phyloP scores from a whole-genome alignment of 2,329 filamentous ascomycete genomes.

The Colletotrichum sp. region DNA sequence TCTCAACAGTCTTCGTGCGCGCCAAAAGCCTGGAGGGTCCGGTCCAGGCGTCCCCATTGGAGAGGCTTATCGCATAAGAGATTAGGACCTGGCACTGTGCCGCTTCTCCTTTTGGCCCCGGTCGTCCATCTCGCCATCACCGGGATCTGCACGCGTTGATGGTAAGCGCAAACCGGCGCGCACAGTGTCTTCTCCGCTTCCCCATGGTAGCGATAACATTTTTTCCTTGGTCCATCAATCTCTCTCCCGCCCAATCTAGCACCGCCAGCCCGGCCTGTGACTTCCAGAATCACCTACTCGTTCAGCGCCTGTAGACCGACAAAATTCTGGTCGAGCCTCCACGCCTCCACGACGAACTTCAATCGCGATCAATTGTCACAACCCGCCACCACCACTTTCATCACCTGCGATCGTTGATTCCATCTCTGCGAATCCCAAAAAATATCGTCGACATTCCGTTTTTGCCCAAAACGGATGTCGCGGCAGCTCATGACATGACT shows the following conservation, averaged over 20 bases:
- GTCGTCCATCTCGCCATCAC: not conserved
- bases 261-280: slow-evolving; percentile 16
- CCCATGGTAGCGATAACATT: slow-evolving; percentile 22
- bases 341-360: slow-evolving; percentile 22
- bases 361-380: slow-evolving; percentile 25
- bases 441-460: slow-evolving; percentile 54
- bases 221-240: slow-evolving; percentile 20
- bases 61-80: slow-evolving; percentile 18
- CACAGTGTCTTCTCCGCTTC: not conserved
- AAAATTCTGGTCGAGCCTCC: slow-evolving; percentile 23
- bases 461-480: slow-evolving; percentile 73
- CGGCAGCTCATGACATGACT: slow-evolving; percentile 72
- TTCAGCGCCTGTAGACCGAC: slow-evolving; percentile 19
- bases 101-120: slow-evolving; percentile 3
- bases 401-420: slow-evolving; percentile 30
- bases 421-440: slow-evolving; percentile 34
- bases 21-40: slow-evolving; percentile 11
- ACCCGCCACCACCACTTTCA: slow-evolving; percentile 21
- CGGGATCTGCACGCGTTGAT: not conserved
- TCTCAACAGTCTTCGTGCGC: slow-evolving; percentile 8
- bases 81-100: slow-evolving; percentile 8
- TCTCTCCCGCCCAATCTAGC: slow-evolving; percentile 18
- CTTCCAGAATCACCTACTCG: slow-evolving; percentile 19
- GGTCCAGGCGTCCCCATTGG: slow-evolving; percentile 15
- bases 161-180: not conserved